Evolutionary conservation across 805 yeast species (phyloP).

Genomic region (Dipodascopsis tothii): DNA sequence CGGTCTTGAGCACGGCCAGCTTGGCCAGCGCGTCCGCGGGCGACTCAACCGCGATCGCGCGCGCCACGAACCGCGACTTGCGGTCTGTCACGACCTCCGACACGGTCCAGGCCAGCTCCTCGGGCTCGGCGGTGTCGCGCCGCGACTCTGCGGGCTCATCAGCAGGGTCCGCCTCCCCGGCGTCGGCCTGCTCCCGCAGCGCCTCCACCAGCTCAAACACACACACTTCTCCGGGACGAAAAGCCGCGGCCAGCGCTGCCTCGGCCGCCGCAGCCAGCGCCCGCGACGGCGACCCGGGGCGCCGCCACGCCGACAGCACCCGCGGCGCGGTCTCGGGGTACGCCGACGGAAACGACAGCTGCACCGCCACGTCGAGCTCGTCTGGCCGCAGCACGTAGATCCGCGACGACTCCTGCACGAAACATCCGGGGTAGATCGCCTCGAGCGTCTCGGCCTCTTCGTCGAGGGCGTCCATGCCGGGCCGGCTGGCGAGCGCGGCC

Average conservation of each 20-base stretch:
- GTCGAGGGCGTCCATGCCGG: too few species aligned
- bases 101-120: slow-evolving; percentile 46
- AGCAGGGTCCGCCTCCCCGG: slow-evolving; percentile 35
- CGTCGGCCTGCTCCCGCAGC: slow-evolving; percentile 35
- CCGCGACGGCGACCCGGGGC: slow-evolving; percentile 33
- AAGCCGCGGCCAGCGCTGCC: slow-evolving; percentile 27
- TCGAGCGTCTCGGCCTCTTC: slow-evolving; percentile 80
- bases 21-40: slow-evolving; percentile 59
- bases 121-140: slow-evolving; percentile 20
- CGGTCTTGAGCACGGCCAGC: slow-evolving; percentile 43
- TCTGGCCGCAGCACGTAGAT: slow-evolving; percentile 40
- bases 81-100: slow-evolving; percentile 77
- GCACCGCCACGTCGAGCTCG: slow-evolving; percentile 40
- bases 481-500: too few species aligned
- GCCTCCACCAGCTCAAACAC: slow-evolving; percentile 69
- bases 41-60: slow-evolving; percentile 53
- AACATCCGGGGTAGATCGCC: slow-evolving; percentile 73
- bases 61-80: slow-evolving; percentile 78
- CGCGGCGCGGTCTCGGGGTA: slow-evolving; percentile 65
- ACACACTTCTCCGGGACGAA: slow-evolving; percentile 57
- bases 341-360: slow-evolving; percentile 58
- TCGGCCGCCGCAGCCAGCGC: background rate
- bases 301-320: slow-evolving; percentile 47
- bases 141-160: slow-evolving; percentile 25
- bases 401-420: slow-evolving; percentile 31